phyloP scores from a whole-genome alignment of 305 asterid genomes.

The Fraxinus ornus region DNA sequence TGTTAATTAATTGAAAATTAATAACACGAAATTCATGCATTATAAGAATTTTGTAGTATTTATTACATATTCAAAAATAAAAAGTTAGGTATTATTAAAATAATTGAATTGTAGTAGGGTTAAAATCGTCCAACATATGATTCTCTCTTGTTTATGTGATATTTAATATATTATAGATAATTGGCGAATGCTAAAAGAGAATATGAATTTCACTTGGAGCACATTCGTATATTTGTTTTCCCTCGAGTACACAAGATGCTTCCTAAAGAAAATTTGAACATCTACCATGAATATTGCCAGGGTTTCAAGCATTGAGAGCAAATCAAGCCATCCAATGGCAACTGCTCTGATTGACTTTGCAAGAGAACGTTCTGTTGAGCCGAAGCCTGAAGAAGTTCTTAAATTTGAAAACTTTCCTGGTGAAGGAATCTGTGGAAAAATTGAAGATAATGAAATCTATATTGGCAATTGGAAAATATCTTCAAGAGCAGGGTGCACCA shows the following conservation, averaged over 20 bases:
- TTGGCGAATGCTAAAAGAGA: not conserved
- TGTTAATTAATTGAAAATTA: no score
- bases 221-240: not conserved
- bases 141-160: no score
- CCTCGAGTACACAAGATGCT: not conserved
- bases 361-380: conserved; percentile 39
- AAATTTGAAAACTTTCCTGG: conserved; percentile 69
- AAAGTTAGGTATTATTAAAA: no score
- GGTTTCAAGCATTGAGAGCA: conserved; percentile 86
- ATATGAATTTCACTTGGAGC: not conserved
- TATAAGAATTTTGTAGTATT: no score
- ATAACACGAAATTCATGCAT: no score
- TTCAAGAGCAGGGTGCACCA: conserved; percentile 59
- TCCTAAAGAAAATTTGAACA: not conserved
- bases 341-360: conserved; percentile 67
- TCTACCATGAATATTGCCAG: conserved; percentile 30
- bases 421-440: conserved; percentile 75
- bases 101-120: no score
- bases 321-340: conserved; percentile 90
- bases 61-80: no score
- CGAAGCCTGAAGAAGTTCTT: conserved; percentile 68
- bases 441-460: conserved; percentile 51
- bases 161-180: not conserved
- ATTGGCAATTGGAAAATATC: conserved; percentile 69
- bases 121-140: no score